Conservation (phyloP, 2,329 filamentous ascomycete species). For the Xylaria sp. region DNA sequence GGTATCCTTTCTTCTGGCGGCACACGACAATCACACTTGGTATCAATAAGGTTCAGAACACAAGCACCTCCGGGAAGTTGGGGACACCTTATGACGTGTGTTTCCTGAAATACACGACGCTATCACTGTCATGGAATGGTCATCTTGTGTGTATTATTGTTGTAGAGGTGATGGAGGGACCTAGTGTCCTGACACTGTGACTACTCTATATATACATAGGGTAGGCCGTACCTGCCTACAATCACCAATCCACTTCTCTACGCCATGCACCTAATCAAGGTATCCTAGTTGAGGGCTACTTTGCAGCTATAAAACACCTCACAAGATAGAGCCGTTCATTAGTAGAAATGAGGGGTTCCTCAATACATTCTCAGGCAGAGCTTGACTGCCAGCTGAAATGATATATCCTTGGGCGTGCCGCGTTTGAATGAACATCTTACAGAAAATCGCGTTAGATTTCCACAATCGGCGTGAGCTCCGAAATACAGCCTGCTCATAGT, state of each 20-base stretch:
- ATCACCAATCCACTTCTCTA: slow-evolving; percentile 18
- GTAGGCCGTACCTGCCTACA: too few species aligned
- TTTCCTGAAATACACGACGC: neutral
- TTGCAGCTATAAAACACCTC: neutral
- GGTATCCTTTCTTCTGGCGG: neutral
- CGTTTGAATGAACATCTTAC: too few species aligned
- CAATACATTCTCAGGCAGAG: neutral
- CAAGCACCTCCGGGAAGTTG: neutral
- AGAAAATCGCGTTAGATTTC: neutral
- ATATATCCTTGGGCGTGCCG: neutral
- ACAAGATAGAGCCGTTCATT: neutral
- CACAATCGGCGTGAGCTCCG: neutral
- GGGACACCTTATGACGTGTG: slow-evolving; percentile 28
- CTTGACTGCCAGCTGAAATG: neutral
- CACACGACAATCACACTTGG: neutral
- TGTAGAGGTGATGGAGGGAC: too few species aligned
- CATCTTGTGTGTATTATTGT: too few species aligned
- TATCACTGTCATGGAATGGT: too few species aligned
- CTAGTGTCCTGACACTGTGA: too few species aligned
- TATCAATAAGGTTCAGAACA: neutral
- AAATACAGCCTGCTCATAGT: neutral
- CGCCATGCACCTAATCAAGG: neutral
- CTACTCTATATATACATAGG: too few species aligned
- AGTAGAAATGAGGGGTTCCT: neutral
- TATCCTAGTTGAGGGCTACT: neutral